Conservation (phyloP, 1,284 basidiomycete genomes). For the Ceratobasidium sp. region DNA sequence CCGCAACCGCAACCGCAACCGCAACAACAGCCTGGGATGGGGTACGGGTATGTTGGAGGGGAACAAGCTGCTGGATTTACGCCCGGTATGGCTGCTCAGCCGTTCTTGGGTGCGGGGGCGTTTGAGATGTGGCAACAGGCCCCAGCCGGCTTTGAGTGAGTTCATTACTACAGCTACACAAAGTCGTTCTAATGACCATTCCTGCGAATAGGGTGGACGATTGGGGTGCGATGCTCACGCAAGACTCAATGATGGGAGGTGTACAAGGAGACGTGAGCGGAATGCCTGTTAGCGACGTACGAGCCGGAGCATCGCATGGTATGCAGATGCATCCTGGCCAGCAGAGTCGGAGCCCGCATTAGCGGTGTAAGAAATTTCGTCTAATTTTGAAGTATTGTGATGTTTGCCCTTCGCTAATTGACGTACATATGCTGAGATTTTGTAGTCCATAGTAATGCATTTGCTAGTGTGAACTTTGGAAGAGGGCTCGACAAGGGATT, state of each 20-base stretch:
- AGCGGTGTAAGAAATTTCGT: background rate
- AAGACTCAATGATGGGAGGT: conserved; percentile 24
- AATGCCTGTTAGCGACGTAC: conserved; percentile 11
- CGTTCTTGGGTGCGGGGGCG: conserved; percentile 46
- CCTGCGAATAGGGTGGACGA: conserved; percentile 49
- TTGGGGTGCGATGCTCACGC: conserved; percentile 48
- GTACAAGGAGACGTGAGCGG: conserved; percentile 12
- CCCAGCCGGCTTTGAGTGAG: conserved; percentile 51
- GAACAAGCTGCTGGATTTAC: conserved; percentile 23
- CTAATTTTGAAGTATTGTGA: background rate
- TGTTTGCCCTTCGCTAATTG: background rate
- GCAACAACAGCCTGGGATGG: conserved; percentile 17
- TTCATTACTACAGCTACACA: background rate
- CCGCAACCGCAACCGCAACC: too few relatives aligned
- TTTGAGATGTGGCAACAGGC: conserved; percentile 51
- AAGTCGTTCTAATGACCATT: background rate
- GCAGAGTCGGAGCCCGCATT: conserved; percentile 16
- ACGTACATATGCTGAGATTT: background rate
- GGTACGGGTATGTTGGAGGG: conserved; percentile 18
- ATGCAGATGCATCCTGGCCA: conserved; percentile 34
- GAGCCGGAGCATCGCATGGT: conserved; percentile 21
- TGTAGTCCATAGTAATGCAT: conserved; percentile 31
- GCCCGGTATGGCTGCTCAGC: conserved; percentile 31
- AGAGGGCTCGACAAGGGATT: too few relatives aligned
- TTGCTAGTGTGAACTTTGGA: background rate